Evolutionary conservation across 106 monocot genomes (phyloP).

Genomic region (Allium sativum): DNA sequence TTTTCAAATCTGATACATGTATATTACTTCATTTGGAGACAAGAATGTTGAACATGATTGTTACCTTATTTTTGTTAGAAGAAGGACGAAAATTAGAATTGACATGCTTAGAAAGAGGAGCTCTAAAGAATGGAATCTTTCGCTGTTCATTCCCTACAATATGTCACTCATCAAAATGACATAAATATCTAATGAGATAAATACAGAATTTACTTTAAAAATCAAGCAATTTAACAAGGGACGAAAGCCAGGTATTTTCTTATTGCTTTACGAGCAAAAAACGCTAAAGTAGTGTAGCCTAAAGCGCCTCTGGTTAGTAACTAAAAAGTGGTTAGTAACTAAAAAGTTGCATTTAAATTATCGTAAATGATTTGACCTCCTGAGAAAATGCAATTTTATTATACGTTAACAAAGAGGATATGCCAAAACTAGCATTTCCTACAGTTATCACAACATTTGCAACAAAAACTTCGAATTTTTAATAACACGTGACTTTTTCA

Average conservation of each 20-base stretch:
- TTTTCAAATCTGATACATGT: too few relatives aligned
- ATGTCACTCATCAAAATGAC: neutral
- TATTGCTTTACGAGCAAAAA: conserved; percentile 51
- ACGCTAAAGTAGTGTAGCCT: conserved; percentile 44
- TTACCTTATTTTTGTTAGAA: conserved; percentile 23
- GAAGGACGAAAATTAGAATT: conserved; percentile 30
- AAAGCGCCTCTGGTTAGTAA: conserved; percentile 49
- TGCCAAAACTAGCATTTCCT: too few relatives aligned
- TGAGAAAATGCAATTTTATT: too few relatives aligned
- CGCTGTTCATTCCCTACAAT: conserved; percentile 30
- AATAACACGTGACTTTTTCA: too few relatives aligned
- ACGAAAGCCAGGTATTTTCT: neutral
- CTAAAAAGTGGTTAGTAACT: too few relatives aligned
- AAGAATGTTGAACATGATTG: neutral
- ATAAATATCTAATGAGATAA: too few relatives aligned
- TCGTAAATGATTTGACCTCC: too few relatives aligned
- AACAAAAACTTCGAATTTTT: too few relatives aligned
- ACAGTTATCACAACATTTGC: too few relatives aligned
- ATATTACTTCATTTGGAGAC: too few relatives aligned
- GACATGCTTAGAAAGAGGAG: conserved; percentile 27
- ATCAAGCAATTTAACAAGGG: neutral
- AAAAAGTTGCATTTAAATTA: too few relatives aligned
- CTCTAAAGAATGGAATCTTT: conserved; percentile 58
- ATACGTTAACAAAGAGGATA: too few relatives aligned
- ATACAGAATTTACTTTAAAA: neutral